A percentile compares a stretch with the other conserved stretches of the same genome.
These are phyloP conservation scores for Botryosphaeria dothidea DNA, from an alignment of 2,329 filamentous ascomycete species.

Conservation along the genomic window DNA sequence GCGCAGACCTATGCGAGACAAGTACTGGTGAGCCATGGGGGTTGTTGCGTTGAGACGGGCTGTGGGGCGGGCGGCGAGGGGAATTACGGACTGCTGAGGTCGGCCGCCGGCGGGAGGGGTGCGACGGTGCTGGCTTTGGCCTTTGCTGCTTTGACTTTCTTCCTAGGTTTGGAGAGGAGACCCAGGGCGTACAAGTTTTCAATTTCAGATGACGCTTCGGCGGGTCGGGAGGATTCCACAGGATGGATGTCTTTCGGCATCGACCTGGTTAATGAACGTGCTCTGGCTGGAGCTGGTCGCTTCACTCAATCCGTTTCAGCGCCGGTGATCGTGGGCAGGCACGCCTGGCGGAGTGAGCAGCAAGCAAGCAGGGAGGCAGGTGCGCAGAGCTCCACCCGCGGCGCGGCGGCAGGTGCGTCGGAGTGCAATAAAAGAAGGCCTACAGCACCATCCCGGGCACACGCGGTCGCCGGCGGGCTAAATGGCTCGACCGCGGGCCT, in stretches of 20 bases:
- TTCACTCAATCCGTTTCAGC: conserved; percentile 21
- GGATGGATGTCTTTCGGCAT: conserved; percentile 14
- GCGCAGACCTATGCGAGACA: conserved; percentile 19
- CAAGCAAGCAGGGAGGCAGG: conserved; percentile 8
- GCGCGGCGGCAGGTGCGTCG: conserved; percentile 9
- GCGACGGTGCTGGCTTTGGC: background rate
- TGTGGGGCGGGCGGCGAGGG: conserved; percentile 7
- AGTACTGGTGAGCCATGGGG: conserved; percentile 19
- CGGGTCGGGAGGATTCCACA: conserved; percentile 8
- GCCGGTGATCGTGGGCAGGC: conserved; percentile 13
- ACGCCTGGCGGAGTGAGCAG: background rate
- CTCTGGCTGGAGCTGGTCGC: conserved; percentile 16
- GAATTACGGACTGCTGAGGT: conserved; percentile 6
- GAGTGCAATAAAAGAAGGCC: conserved; percentile 11
- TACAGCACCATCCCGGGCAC: background rate
- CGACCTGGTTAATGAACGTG: conserved; percentile 11
- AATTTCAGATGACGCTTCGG: conserved; percentile 7
- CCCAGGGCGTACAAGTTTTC: conserved; percentile 23
- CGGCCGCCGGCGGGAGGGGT: background rate
- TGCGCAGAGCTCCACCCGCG: conserved; percentile 8
- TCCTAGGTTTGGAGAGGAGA: conserved; percentile 9
- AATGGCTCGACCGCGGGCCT: background rate
- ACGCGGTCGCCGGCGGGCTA: background rate
- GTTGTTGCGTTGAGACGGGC: conserved; percentile 12
- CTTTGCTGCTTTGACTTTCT: conserved; percentile 18